Base-by-base conservation (phyloP, 495 filamentous ascomycete species). In the Cetradonia linearis region DNA sequence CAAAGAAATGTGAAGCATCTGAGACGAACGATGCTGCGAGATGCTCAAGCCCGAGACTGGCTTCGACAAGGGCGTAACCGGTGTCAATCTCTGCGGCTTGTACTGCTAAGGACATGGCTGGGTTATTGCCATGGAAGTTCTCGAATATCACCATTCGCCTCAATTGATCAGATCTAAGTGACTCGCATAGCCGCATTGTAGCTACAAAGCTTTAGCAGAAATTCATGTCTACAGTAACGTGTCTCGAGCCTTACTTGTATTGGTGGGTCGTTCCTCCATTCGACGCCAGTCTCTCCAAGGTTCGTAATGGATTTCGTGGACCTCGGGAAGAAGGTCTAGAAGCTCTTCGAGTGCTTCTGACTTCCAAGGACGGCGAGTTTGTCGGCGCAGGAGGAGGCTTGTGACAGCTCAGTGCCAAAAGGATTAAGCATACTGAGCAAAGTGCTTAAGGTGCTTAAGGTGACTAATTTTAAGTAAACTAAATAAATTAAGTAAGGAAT, bases 361-460 rank as follows among this genome's bases (percentile, higher is more conserved):
- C 54, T 55, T 60, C 54, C 54, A 58, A 38, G 16, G 36, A 31
- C 52, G 63, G 31, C 67, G 66, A 48, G 56, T 63, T 44, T 68
- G 67, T 30, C 65, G 66, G 42, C 67, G 66, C 46, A 69, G 57
- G 36, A 63, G 44, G 44, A 69, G 55, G 46, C 61, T 58, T 48
- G 58, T 66, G 14, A 69, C 66, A 56, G 57, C 66, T 36, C 55
- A n/a, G n/a, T n/a, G n/a, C n/a, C n/a, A n/a, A n/a, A n/a, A n/a
- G n/a, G n/a, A n/a, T n/a, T n/a, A n/a, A n/a, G n/a, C n/a, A n/a
- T n/a, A n/a, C n/a, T n/a, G n/a, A n/a, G n/a, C n/a, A n/a, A n/a
- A n/a, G n/a, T n/a, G n/a, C n/a, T n/a, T n/a, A n/a, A n/a, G n/a
- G n/a, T n/a, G n/a, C n/a, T n/a, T n/a, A n/a, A n/a, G n/a, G n/a